A percentile compares a stretch with the other conserved stretches of the same genome.
Conservation (phyloP, 768 basidiomycete genomes). For the Holtermannia corniformis region DNA sequence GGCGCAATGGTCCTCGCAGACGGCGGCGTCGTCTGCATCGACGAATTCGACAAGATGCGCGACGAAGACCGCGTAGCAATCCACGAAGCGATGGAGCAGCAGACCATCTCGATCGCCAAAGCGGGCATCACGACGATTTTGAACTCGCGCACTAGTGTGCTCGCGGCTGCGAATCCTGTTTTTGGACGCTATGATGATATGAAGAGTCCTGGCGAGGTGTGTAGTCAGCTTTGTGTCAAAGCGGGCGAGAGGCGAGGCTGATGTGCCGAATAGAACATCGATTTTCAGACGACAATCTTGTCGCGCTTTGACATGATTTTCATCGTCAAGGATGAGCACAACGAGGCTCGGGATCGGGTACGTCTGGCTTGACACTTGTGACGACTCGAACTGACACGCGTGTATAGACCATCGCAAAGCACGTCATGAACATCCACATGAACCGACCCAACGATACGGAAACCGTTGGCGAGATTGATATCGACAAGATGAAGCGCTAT, state of each 20-base stretch:
- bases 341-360: constrained; percentile 83
- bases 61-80: constrained; percentile 98
- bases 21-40: constrained; percentile 96
- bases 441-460: constrained; percentile 74
- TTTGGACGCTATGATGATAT: constrained; percentile 97
- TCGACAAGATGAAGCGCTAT: constrained; percentile 98
- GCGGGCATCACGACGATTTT: constrained; percentile 97
- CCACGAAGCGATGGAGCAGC: constrained; percentile 99
- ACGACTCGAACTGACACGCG: neutral
- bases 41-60: constrained; percentile 99
- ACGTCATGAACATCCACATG: constrained; percentile 99
- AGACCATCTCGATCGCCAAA: constrained; percentile 98
- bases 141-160: constrained; percentile 88
- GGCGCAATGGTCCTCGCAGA: constrained; percentile 99
- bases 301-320: constrained; percentile 99
- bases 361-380: constrained; percentile 19
- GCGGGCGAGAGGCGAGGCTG: neutral
- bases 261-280: constrained; percentile 60
- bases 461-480: constrained; percentile 74
- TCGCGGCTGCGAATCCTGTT: constrained; percentile 95
- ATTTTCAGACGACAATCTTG: constrained; percentile 94
- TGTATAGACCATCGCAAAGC: constrained; percentile 91
- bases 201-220: constrained; percentile 83
- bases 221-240: too few relatives aligned
- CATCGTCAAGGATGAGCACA: constrained; percentile 96